These are phyloP conservation scores for Fragaria nilgerrensis DNA, from an alignment of 306 rosid genomes.

Conservation along the genomic window DNA sequence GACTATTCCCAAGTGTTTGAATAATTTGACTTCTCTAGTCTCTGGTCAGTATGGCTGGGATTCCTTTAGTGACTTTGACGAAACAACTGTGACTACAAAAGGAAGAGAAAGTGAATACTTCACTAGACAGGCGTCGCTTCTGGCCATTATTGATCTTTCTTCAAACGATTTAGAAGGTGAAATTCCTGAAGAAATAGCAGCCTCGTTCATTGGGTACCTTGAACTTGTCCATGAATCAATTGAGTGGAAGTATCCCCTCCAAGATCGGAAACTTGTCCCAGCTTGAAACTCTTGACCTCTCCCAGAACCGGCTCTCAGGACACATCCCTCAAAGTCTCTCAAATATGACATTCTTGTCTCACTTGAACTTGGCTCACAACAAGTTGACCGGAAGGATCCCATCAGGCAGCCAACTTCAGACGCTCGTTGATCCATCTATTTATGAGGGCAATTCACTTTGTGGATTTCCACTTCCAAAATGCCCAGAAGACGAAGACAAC, in stretches of 20 bases:
- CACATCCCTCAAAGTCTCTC: not conserved
- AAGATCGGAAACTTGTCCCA: not conserved
- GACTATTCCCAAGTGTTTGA: not conserved
- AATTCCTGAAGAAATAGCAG: not conserved
- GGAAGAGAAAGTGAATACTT: not conserved
- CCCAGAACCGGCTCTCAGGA: not conserved
- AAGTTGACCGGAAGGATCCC: not conserved
- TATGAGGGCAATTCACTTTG: not conserved
- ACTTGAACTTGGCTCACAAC: conserved; percentile 9
- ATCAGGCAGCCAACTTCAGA: not conserved
- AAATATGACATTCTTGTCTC: not conserved
- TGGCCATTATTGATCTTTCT: not conserved
- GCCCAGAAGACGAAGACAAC: not conserved
- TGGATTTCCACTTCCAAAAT: not conserved
- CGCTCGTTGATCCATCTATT: not conserved
- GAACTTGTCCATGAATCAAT: conserved; percentile 8
- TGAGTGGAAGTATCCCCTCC: not conserved
- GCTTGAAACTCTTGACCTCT: conserved; percentile 13
- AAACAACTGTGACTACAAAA: not conserved
- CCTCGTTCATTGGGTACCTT: not conserved
- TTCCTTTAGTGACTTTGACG: fast-evolving
- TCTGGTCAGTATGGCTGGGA: no score
- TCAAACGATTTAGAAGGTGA: conserved; percentile 1
- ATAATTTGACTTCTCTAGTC: not conserved
- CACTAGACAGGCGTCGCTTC: fast-evolving